Evolutionary conservation across 805 yeast genomes (phyloP).

Genomic region (Komagataella ulmi): DNA sequence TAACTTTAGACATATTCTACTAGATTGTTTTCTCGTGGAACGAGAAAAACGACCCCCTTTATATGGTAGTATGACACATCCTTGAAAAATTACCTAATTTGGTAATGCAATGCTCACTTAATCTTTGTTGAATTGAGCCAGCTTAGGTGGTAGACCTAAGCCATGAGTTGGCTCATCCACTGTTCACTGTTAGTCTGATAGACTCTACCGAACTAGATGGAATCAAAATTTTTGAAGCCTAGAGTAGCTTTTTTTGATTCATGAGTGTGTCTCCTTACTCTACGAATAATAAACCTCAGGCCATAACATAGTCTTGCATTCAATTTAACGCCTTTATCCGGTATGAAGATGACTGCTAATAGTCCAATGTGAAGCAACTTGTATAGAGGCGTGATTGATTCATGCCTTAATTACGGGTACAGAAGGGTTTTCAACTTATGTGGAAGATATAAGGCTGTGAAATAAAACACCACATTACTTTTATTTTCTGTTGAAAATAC

Average conservation of each 20-base stretch:
- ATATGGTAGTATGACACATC: neutral
- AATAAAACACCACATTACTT: no score
- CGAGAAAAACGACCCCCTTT: neutral
- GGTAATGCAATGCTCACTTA: neutral
- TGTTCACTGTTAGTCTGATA: no score
- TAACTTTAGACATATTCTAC: slow-evolving; percentile 23
- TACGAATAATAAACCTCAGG: neutral
- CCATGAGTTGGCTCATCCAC: no score
- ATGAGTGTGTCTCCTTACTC: neutral
- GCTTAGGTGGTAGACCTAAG: neutral
- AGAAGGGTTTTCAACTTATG: no score
- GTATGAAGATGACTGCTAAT: neutral
- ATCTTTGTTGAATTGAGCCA: neutral
- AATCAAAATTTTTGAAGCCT: no score
- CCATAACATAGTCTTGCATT: neutral
- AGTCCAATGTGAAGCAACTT: neutral
- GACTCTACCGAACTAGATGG: no score
- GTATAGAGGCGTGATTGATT: neutral
- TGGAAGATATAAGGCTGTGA: no score
- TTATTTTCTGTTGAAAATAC: no score
- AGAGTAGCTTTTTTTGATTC: neutral
- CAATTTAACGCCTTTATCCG: neutral
- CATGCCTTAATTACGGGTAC: no score
- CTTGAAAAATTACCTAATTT: neutral
- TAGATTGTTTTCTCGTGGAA: neutral